A percentile compares a stretch with the other conserved stretches of the same genome.
phyloP scores from a whole-genome alignment of 305 asterid genomes.

The Plantago coronopus region DNA sequence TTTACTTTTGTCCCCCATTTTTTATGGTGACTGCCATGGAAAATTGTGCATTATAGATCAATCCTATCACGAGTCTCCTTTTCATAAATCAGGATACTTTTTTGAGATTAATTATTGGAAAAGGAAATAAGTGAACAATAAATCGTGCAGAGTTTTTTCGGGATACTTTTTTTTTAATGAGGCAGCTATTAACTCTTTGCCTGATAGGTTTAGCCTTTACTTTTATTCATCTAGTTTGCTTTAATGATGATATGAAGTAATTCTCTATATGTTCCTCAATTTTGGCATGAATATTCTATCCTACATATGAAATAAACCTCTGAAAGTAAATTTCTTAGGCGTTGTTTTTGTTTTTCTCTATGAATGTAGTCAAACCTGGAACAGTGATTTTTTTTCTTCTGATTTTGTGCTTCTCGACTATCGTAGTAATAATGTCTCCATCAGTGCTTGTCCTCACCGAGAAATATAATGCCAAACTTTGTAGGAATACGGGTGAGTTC shows the following conservation, averaged over 20 bases:
- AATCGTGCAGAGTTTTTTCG: too few relatives aligned
- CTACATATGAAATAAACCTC: not conserved
- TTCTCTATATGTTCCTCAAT: not conserved
- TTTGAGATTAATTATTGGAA: not conserved
- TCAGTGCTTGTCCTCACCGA: conserved; percentile 3
- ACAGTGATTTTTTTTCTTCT: not conserved
- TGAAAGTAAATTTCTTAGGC: not conserved
- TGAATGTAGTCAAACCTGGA: conserved; percentile 17
- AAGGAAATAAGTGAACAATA: not conserved
- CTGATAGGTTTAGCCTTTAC: too few relatives aligned
- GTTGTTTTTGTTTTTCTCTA: not conserved
- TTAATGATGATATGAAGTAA: not conserved
- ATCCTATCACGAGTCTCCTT: not conserved
- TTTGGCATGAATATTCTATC: not conserved
- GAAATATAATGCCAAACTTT: not conserved
- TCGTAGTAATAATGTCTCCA: conserved; percentile 3
- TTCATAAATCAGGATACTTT: not conserved
- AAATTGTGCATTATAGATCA: not conserved
- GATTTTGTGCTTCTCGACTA: conserved; percentile 12
- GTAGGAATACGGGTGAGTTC: conserved; percentile 98
- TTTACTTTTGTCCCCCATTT: not conserved
- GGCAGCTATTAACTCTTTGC: too few relatives aligned
- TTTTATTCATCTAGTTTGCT: too few relatives aligned
- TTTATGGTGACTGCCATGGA: not conserved
- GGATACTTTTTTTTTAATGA: too few relatives aligned